Percentiles rank a stretch among this genome's conserved stretches.
Conservation (phyloP, 2,329 filamentous ascomycete genomes). For the Scytalidium lignicola region DNA sequence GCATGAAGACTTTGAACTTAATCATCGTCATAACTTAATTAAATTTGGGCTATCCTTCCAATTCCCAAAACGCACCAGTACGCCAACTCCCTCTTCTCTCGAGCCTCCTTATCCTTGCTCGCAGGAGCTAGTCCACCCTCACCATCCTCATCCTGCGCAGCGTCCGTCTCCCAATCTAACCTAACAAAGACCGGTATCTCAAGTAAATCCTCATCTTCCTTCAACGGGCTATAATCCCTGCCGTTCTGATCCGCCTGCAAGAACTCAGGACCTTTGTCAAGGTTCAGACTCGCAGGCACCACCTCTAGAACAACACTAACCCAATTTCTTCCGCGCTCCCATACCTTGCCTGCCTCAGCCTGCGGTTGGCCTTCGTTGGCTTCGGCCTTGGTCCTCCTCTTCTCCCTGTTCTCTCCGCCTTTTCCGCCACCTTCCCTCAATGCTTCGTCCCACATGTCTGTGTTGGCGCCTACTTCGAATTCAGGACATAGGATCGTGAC, state of each 20-base stretch:
- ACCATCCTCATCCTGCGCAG: slow-evolving; percentile 58
- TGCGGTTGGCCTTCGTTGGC: slow-evolving; percentile 39
- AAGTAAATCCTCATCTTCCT: slow-evolving; percentile 56
- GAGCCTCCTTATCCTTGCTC: slow-evolving; percentile 53
- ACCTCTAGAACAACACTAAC: slow-evolving; percentile 91
- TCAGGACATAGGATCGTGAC: slow-evolving; percentile 92
- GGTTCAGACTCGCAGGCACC: slow-evolving; percentile 54
- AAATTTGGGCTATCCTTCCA: slow-evolving; percentile 64
- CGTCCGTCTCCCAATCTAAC: slow-evolving; percentile 80
- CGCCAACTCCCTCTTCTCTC: slow-evolving; percentile 80
- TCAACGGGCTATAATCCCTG: slow-evolving; percentile 41
- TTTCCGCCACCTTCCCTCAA: slow-evolving; percentile 39
- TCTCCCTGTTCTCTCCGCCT: slow-evolving; percentile 34
- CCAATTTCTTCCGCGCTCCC: slow-evolving; percentile 91
- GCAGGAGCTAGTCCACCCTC: slow-evolving; percentile 27
- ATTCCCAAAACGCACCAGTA: slow-evolving; percentile 95
- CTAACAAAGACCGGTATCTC: slow-evolving; percentile 95
- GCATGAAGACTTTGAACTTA: too few species aligned
- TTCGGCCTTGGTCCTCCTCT: slow-evolving; percentile 27
- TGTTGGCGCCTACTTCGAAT: slow-evolving; percentile 91
- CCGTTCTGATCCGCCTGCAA: slow-evolving; percentile 27
- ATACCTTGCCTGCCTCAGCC: slow-evolving; percentile 90
- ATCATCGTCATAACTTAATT: slow-evolving; percentile 3
- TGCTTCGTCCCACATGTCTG: slow-evolving; percentile 90
- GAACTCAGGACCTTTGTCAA: slow-evolving; percentile 12